Evolutionary conservation across 768 basidiomycete genomes (phyloP).

Genomic region (Cystoderma amianthinum): DNA sequence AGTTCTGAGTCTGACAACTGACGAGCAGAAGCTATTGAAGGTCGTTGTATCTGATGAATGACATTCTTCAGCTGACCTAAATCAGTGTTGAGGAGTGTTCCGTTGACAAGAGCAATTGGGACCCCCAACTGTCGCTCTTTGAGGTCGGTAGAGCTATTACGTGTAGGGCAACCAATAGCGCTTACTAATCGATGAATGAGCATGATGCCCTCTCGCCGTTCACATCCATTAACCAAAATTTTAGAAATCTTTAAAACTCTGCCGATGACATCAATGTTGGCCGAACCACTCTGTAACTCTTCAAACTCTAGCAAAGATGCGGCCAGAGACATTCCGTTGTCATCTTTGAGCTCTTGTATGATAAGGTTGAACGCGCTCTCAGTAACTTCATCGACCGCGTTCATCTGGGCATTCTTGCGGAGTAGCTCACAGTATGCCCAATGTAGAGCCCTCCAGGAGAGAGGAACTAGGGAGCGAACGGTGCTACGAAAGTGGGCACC

Average conservation of each 20-base stretch:
- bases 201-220: slow-evolving; percentile 22
- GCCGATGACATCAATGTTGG: no score
- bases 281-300: background rate
- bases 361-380: slow-evolving; percentile 34
- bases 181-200: slow-evolving; percentile 29
- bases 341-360: slow-evolving; percentile 37
- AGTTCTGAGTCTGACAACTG: slow-evolving; percentile 18
- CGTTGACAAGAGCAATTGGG: slow-evolving; percentile 34
- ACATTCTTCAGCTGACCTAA: background rate
- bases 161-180: slow-evolving; percentile 13
- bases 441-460: slow-evolving; percentile 47
- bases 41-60: background rate
- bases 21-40: slow-evolving; percentile 6
- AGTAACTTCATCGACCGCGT: slow-evolving; percentile 9
- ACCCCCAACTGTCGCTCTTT: slow-evolving; percentile 20
- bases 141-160: slow-evolving; percentile 1
- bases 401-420: slow-evolving; percentile 4
- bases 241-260: slow-evolving; percentile 15
- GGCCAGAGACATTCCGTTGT: slow-evolving; percentile 35
- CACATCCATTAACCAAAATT: no score
- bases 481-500: slow-evolving; percentile 23
- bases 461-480: slow-evolving; percentile 30
- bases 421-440: slow-evolving; percentile 47
- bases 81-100: slow-evolving; percentile 12
- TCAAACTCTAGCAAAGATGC: slow-evolving; percentile 22